Evolutionary conservation across 768 basidiomycete genomes (phyloP), one percentile per base, ranked within the genome.

Genomic region (Boletus insuetus): DNA sequence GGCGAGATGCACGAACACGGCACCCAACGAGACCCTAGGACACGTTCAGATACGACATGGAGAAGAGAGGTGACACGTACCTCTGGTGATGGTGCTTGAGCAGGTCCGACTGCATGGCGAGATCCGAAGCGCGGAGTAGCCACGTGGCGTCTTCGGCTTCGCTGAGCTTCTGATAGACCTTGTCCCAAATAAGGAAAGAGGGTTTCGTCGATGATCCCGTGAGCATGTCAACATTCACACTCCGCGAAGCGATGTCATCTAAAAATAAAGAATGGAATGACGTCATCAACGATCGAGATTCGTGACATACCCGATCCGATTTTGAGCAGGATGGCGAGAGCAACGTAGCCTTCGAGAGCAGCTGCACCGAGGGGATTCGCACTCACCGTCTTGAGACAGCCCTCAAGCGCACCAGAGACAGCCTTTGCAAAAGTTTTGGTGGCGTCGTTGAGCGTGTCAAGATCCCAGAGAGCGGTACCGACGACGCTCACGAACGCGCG

Each of bases 121-220:
- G 80, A 51, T 86, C 77, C 10, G 78, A 66, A 0, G 89, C 87
- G 32, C 86, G 79, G 14, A 92, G 72, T 2, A 97, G 71, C 95
- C 94, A 97, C 13, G 60, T 63, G 52, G 91, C 85, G 16, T 92
- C 92, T 3, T 79, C 78, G 0, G 76, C 61, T 7, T 82, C 79
- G 8, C 75, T 73, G 16, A 87, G 59, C 66, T 91, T 93, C 55
- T 86, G 82, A 63, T 92, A 94, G 0, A 91, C 84, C 67, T 90
- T 94, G 50, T 96, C 94, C 83, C 84, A 92, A 14, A 95, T 62
- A 39, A 98, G 70, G 73, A 97, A 97, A 2, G 89, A 87, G 0
- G 92, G 89, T 66, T 93, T 97, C 22, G 80, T 73, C 14, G 75
- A 73, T 0, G 83, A 70, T 6, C 69, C 69, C 17, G 69, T 65